phyloP scores from a whole-genome alignment of 2,329 filamentous ascomycete genomes.

The Aureobasidium musti region DNA sequence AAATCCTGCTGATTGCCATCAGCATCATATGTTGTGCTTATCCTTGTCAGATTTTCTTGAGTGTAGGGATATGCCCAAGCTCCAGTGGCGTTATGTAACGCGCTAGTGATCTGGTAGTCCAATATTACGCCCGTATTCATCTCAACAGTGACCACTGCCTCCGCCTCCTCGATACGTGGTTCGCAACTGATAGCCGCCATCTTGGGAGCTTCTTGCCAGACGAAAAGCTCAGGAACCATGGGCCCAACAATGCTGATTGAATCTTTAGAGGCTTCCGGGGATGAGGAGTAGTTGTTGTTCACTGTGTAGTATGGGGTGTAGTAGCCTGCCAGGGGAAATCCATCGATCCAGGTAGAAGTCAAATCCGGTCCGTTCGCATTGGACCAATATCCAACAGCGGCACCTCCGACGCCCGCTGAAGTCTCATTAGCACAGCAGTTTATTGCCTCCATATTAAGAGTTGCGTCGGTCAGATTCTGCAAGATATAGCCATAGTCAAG shows the following conservation, averaged over 20 bases:
- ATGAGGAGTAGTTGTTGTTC: not conserved
- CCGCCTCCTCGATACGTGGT: not conserved
- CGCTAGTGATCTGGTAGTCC: not conserved
- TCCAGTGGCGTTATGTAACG: not conserved
- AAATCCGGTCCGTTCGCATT: not conserved
- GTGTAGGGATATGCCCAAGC: conserved; percentile 3
- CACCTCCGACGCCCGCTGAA: not conserved
- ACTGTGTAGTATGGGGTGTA: not conserved
- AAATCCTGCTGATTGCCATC: not conserved
- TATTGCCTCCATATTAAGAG: not conserved
- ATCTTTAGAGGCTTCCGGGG: not conserved
- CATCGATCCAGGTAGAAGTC: conserved; percentile 5
- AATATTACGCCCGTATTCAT: not conserved
- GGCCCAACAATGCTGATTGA: not conserved
- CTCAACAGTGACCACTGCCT: not conserved
- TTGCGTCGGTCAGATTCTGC: not conserved
- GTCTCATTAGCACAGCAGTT: conserved; percentile 4
- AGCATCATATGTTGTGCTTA: not conserved
- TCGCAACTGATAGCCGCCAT: conserved; percentile 3
- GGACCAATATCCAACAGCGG: conserved; percentile 7
- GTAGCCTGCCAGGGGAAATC: not conserved
- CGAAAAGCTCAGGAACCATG: not conserved
- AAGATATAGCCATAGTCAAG: conserved; percentile 3
- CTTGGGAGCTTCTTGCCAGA: not conserved
- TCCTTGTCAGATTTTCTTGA: not conserved